Evolutionary conservation across 192 early-diverging fungal genomes (phyloP).

Genomic region (Neocallimastix lanati): DNA sequence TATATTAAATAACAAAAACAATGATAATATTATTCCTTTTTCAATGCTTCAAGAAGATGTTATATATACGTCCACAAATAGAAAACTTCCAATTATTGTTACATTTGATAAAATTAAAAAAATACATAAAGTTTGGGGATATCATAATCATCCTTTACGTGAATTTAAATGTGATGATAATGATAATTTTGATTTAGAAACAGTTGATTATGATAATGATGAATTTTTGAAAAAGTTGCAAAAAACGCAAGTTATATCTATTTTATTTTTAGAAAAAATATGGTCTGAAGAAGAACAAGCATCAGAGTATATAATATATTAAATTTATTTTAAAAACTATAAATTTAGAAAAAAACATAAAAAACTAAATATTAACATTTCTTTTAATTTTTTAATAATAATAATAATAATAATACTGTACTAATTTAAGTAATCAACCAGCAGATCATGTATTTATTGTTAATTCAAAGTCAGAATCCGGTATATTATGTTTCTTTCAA

Average conservation of each 20-base stretch:
- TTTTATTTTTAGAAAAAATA: neutral
- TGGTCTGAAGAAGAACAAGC: neutral
- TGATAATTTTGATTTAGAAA: neutral
- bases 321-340: neutral
- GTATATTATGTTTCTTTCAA: neutral
- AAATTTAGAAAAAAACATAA: neutral
- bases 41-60: constrained; percentile 6
- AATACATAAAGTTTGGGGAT: neutral
- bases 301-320: neutral
- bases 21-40: neutral
- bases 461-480: neutral
- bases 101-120: constrained; percentile 16
- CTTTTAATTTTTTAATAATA: too few species aligned
- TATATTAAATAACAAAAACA: neutral
- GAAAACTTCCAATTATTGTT: constrained; percentile 11
- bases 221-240: neutral
- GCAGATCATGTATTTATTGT: neutral
- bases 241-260: neutral
- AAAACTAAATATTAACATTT: too few species aligned
- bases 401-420: too few species aligned
- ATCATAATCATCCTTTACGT: neutral
- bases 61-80: constrained; percentile 1
- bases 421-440: neutral
- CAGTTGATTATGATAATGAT: neutral
- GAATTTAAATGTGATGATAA: neutral